Evolutionary conservation across 306 rosid genomes (phyloP), one percentile per base, ranked within the genome.

Genomic region (Gynostemma pentaphyllum): DNA sequence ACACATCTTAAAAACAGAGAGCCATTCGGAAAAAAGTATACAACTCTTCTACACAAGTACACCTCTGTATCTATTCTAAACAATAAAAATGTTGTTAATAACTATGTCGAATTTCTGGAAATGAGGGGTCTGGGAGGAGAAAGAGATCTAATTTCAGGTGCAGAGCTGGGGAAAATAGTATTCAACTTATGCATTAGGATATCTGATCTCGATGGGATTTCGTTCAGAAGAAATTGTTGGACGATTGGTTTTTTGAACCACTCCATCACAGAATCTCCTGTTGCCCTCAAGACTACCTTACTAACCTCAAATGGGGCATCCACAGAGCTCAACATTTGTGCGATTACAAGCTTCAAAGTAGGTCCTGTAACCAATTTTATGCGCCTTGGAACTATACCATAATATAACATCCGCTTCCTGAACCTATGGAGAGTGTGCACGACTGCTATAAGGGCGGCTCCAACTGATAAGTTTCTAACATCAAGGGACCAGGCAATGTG

Each of bases 401-500:
- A 92, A 66, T 92, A 88, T 66, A 92, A 73, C 98, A 92, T 92
- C 57, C 95, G 83, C 77, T 92, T 92, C 72, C 98, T 80, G 84
- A 92, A 92, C 73, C 96, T 82, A 61, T 92, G 96, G 71, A 88
- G 98, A 1, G 94, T 92, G 77, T 92, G 98, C 46, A 82, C 95
- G 4, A 84, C 88, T 14, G 98, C 95, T 66, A 91, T 64, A 39
- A 85, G 87, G 41, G 96, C 95, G 6, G 96, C 96, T 62, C 98
- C 98, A 16, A 91, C 95, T 0, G 98, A 88, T 72, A 92, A 82
- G 82, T 92, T 88, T 72, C 98, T 79, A 59, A 92, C 94, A 30
- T 92, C 96, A 56, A 88, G 96, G 18, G 98, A 86, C 98, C 96
- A 92, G 57, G 98, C 96, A 62, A 92, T 88, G 68, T 92, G 96